Evolutionary conservation across 345 rosid species (phyloP).

Genomic region (Salix udensis): DNA sequence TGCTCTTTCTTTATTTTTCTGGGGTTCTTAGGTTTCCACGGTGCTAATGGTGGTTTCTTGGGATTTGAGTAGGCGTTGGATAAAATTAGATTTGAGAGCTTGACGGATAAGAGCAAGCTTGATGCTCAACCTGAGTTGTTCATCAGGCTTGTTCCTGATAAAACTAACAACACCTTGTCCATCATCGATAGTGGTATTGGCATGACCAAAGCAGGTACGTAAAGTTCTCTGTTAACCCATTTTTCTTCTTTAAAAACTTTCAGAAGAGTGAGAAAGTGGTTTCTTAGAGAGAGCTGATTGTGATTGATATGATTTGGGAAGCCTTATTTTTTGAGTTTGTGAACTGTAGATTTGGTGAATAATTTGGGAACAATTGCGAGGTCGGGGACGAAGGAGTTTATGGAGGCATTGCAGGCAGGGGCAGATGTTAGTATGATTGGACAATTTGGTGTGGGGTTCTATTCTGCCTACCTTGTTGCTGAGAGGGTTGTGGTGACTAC

Average conservation of each 20-base stretch:
- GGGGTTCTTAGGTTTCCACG: not conserved
- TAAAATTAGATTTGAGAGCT: constrained; percentile 68
- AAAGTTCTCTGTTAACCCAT: not conserved
- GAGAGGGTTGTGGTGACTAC: constrained; percentile 78
- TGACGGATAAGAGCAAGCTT: constrained; percentile 85
- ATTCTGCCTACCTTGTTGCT: constrained; percentile 87
- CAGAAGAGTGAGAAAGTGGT: not conserved
- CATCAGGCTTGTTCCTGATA: constrained; percentile 70
- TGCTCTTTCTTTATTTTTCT: no score
- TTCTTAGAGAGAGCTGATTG: not conserved
- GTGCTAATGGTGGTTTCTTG: not conserved
- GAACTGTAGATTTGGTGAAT: constrained; percentile 58
- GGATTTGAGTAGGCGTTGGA: constrained; percentile 57
- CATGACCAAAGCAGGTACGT: constrained; percentile 80
- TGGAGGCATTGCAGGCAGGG: constrained; percentile 89
- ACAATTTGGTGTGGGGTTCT: constrained; percentile 90
- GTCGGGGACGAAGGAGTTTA: constrained; percentile 89
- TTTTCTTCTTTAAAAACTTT: not conserved
- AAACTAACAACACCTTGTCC: constrained; percentile 61
- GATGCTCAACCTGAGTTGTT: constrained; percentile 82
- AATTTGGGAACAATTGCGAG: constrained; percentile 90
- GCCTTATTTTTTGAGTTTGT: not conserved
- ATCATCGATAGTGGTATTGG: constrained; percentile 79
- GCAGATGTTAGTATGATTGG: constrained; percentile 98
- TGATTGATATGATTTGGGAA: not conserved